Percentiles rank a stretch among this genome's conserved stretches.
Conservation (phyloP, 257 asterid genomes). For the Vinca minor region DNA sequence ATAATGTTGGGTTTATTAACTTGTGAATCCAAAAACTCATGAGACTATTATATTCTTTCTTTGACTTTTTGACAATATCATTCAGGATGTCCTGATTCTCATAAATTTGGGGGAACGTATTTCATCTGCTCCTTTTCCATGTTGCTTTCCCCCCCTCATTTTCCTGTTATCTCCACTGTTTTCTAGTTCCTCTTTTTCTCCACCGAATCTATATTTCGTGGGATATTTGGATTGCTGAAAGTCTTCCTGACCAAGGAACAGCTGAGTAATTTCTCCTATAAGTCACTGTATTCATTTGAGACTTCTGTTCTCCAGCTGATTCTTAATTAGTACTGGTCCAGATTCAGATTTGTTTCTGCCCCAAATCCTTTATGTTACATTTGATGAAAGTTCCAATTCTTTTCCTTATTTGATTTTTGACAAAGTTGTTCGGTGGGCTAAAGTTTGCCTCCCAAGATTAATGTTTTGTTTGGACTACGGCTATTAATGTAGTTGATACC, state of each 20-base stretch:
- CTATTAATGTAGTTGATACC: no score
- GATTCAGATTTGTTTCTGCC: background rate
- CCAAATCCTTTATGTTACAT: background rate
- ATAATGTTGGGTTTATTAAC: background rate
- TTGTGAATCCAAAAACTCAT: background rate
- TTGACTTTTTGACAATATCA: background rate
- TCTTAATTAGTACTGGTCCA: background rate
- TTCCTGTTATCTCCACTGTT: background rate
- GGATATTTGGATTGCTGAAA: background rate
- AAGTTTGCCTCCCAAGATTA: background rate
- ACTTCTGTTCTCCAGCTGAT: background rate
- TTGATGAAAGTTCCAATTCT: background rate
- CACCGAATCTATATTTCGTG: background rate
- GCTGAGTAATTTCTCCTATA: background rate
- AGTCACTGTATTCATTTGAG: background rate
- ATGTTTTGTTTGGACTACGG: background rate
- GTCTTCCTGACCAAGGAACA: background rate
- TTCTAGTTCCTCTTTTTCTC: background rate
- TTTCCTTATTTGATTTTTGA: background rate
- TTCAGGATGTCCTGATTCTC: background rate
- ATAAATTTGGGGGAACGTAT: background rate
- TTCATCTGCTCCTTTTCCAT: background rate
- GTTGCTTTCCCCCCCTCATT: background rate
- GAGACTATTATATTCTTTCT: background rate
- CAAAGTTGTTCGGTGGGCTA: background rate